Evolutionary conservation across 805 yeast species (phyloP), one percentile per base, ranked within the genome.

Genomic region (Debaryomyces hansenii): DNA sequence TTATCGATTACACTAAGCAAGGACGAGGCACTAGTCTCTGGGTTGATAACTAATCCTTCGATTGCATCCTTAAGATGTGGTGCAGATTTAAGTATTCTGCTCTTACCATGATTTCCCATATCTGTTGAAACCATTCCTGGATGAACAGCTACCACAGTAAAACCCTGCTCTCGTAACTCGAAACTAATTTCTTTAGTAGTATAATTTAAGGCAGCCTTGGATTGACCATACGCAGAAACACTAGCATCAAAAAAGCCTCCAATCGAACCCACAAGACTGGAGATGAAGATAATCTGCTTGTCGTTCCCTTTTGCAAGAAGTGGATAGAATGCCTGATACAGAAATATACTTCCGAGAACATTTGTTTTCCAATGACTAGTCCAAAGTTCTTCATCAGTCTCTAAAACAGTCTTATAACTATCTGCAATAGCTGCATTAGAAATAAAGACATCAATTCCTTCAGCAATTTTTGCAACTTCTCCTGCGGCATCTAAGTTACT

Each of bases 111-210:
- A 7, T 39, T 46, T 4, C 60, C 64, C 70, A 65, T 64, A 42
- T 71, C 75, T 27, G 70, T 64, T 8, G 41, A 7, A 9, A 72
- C 76, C 12, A 60, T 33, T 36, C 77, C 77, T 8, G 72, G 70
- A 37, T 58, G 60, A 24, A 63, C 45, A 6, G 61, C 56, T 9
- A 60, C 40, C 15, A 64, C 62, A 4, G 54, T 58, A 54, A 58
- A 60, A 0, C 52, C 58, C 16, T 66, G 66, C 4, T 38, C 42
- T 4, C 42, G 50, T 29, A 58, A 40, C 24, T 67, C 70, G 42
- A 50, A 40, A 21, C 63, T 53, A 29, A 69, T 44, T 24, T 51
- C 51, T 37, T 54, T 62, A 21, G 57, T 55, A 10, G 60, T 15
- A 45, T 53, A 53, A 57, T 70, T 69, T 47, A 69, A 49, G 1